Base-by-base conservation (phyloP, 176 grass and related monocot species). In the Pontederia paniculata region DNA sequence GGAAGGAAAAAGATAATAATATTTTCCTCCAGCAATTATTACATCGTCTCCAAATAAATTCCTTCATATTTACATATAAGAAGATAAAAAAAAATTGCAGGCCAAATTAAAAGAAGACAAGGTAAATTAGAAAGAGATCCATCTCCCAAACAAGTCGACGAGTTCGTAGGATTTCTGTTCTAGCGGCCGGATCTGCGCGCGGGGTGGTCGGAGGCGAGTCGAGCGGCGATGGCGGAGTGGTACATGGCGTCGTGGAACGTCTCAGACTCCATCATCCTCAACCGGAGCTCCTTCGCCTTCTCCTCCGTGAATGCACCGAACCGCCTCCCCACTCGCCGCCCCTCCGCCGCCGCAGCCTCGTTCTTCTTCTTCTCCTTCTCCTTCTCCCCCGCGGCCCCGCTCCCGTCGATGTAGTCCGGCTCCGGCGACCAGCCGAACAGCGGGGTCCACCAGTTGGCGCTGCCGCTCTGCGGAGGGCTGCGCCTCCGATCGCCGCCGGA, bases 191-290 rank as follows among this genome's bases (percentile, higher is more conserved):
- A 25, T 17, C 78, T 10, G 15, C 17, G 77, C 11, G 69, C n/a
- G n/a, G n/a, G 67, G 12, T 68, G 4, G 61, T 84, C 80, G 66
- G 93, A 90, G 61, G 93, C 93, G 71, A 97, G 86, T 60, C 93
- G 93, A 55, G 93, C 90, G 5, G 93, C 93, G 70, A 98, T 98
- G 77, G 80, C 86, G 60, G 93, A 98, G 87, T 91, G 86, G 78
- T 98, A 98, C 93, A 98, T 98, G 77, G 58, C 69, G 58, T 98
- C 80, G 63, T 88, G 86, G 81, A 88, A 98, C 68, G 61, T 87
- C 66, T 88, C 69, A 56, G 56, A 77, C 71, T 98, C 93, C 69
- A 82, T 73, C 79, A 79, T 91, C 77, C 50, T 69, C 75, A 79
- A 63, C 17, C 93, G 83, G 42, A 97, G 86, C 74, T 66, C 74